Percentiles rank a stretch among this genome's conserved stretches.
These are phyloP conservation scores for Colletotrichum trifolii DNA, from an alignment of 2,329 filamentous ascomycete genomes.

Conservation along the genomic window DNA sequence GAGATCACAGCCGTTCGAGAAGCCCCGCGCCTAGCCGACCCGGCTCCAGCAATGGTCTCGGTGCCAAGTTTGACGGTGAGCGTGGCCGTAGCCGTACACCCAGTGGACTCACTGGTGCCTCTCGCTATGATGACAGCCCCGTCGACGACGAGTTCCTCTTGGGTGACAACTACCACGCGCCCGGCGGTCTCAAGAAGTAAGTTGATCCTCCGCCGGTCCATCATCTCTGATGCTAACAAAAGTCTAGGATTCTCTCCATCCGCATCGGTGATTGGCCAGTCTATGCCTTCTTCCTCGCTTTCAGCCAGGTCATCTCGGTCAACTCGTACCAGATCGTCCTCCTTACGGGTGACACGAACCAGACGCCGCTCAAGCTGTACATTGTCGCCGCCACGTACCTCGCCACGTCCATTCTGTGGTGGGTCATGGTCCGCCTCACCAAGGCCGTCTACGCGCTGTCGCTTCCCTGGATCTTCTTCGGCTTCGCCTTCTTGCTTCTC, in stretches of 20 bases:
- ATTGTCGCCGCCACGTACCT: constrained; percentile 70
- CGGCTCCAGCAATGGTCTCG: constrained; percentile 36
- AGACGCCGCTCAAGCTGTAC: constrained; percentile 69
- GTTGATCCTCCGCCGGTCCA: constrained; percentile 44
- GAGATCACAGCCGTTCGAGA: constrained; percentile 49
- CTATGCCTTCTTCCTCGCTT: constrained; percentile 70
- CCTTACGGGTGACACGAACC: constrained; percentile 71
- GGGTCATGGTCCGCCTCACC: constrained; percentile 68
- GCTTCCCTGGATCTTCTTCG: constrained; percentile 71
- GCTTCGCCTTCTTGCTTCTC: constrained; percentile 71
- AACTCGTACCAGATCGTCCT: constrained; percentile 77
- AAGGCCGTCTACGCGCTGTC: constrained; percentile 69
- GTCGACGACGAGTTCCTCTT: constrained; percentile 61
- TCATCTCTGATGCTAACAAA: not conserved
- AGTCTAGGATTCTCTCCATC: constrained; percentile 53
- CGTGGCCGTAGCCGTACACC: constrained; percentile 40
- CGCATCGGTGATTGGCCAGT: constrained; percentile 73
- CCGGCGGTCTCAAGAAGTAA: constrained; percentile 64
- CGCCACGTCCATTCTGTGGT: constrained; percentile 69
- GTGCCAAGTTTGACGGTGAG: constrained; percentile 38
- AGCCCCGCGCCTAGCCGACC: constrained; percentile 40
- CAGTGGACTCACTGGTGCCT: constrained; percentile 45
- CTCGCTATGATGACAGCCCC: constrained; percentile 30
- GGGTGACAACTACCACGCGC: constrained; percentile 66
- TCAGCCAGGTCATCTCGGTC: constrained; percentile 72